Percentiles rank a stretch among this genome's conserved stretches.
These are phyloP conservation scores for Tetrapyrgos nigripes DNA, from an alignment of 1,284 basidiomycete species.

Conservation along the genomic window DNA sequence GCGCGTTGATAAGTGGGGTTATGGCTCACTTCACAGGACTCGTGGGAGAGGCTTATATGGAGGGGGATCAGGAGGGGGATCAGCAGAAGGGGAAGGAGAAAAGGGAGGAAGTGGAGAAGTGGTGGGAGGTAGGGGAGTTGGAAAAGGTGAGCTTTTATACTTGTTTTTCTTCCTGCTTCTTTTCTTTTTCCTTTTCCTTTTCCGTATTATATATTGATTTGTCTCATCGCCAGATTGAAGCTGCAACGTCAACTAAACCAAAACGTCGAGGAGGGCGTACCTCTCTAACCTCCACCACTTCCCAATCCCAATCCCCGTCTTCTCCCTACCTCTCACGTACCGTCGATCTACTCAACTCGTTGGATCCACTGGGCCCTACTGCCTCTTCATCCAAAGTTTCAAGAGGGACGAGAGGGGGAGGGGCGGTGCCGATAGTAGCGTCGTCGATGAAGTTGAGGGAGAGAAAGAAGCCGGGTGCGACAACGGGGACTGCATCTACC, in stretches of 20 bases:
- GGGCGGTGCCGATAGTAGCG: conserved; percentile 36
- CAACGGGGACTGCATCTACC: no score
- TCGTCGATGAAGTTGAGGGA: conserved; percentile 64
- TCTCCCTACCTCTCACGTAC: conserved; percentile 63
- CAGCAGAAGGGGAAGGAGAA: conserved; percentile 6
- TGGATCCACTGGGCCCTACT: conserved; percentile 30
- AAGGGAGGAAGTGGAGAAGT: conserved; percentile 49
- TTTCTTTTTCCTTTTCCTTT: not conserved
- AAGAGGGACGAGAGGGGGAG: no score
- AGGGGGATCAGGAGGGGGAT: not conserved
- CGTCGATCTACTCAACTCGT: conserved; percentile 35
- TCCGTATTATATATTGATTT: not conserved
- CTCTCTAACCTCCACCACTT: conserved; percentile 35
- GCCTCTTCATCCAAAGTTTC: conserved; percentile 29
- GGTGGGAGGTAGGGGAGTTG: conserved; percentile 78
- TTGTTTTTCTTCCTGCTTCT: no score
- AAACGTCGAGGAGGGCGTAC: conserved; percentile 49
- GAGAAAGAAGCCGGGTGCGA: no score
- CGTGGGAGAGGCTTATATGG: conserved; percentile 18
- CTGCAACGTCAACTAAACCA: conserved; percentile 71
- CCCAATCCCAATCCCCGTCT: conserved; percentile 26
- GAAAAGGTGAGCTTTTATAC: conserved; percentile 64
- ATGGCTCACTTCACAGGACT: conserved; percentile 84
- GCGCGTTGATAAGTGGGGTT: conserved; percentile 82
- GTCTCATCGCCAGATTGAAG: conserved; percentile 72